Conservation (phyloP, 257 asterid species). For the Echites panduratus region DNA sequence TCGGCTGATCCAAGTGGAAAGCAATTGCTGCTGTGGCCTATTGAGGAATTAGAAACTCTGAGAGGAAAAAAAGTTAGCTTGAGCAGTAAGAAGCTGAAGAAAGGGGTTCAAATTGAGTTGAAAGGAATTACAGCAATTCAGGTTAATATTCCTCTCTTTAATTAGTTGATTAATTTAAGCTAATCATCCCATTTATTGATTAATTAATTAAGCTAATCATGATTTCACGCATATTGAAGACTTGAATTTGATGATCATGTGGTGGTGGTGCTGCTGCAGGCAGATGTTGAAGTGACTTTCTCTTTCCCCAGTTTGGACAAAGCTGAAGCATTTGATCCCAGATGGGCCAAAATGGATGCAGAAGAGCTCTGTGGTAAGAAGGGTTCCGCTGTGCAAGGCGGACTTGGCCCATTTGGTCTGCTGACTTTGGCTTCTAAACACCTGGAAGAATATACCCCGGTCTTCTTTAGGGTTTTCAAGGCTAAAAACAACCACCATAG, state of each 20-base stretch:
- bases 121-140: slow-evolving; percentile 48
- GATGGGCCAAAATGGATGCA: slow-evolving; percentile 29
- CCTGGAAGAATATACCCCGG: slow-evolving; percentile 38
- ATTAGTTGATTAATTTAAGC: too few relatives aligned
- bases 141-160: slow-evolving; percentile 30
- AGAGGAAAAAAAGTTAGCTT: slow-evolving; percentile 28
- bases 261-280: slow-evolving; percentile 22
- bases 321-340: slow-evolving; percentile 34
- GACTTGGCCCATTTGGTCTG: slow-evolving; percentile 52
- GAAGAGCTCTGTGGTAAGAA: slow-evolving; percentile 35
- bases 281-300: slow-evolving; percentile 43
- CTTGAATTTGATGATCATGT: too few relatives aligned
- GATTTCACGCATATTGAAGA: too few relatives aligned
- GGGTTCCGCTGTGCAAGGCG: slow-evolving; percentile 37
- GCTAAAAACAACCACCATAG: slow-evolving; percentile 12
- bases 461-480: slow-evolving; percentile 35
- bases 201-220: too few relatives aligned
- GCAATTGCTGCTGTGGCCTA: slow-evolving; percentile 45
- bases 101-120: slow-evolving; percentile 24
- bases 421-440: slow-evolving; percentile 35
- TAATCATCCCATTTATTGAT: too few relatives aligned
- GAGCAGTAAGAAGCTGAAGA: slow-evolving; percentile 16
- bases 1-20: slow-evolving; percentile 37
- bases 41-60: slow-evolving; percentile 31
- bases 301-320: slow-evolving; percentile 37